Percentiles rank a stretch among this genome's conserved stretches.
These are phyloP conservation scores for Phytophthora pisi DNA, from an alignment of 352 stramenopile species.

Conservation along the genomic window DNA sequence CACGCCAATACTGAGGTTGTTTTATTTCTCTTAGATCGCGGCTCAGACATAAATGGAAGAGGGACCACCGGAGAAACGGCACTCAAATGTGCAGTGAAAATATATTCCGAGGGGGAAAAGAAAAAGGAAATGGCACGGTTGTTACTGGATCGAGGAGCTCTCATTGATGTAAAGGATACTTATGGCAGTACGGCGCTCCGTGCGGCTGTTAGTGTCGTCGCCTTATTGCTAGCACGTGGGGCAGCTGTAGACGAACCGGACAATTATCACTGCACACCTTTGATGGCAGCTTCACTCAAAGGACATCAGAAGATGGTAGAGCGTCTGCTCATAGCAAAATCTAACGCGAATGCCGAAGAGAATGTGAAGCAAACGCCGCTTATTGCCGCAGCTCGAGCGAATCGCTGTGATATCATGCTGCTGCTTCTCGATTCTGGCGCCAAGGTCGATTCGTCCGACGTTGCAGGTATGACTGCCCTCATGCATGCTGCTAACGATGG, in stretches of 20 bases:
- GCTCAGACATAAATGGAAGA: background rate
- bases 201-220: background rate
- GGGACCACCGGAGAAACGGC: background rate
- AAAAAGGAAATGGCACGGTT: background rate
- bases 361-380: background rate
- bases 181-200: background rate
- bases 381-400: background rate
- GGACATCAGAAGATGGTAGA: background rate
- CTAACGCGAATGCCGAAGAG: background rate
- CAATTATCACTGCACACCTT: background rate
- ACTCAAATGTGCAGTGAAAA: background rate
- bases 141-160: background rate
- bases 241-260: background rate
- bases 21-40: background rate
- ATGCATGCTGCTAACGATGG: too few relatives aligned
- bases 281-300: background rate
- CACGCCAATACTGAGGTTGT: background rate
- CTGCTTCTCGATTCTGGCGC: background rate
- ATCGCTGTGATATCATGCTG: background rate
- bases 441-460: too few relatives aligned
- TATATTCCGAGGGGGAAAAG: background rate
- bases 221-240: background rate
- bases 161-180: background rate
- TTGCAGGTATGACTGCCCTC: too few relatives aligned
- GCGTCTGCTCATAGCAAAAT: background rate